These are phyloP conservation scores for Byssochlamys sp. DNA, from an alignment of 2,329 filamentous ascomycete species.

Conservation along the genomic window DNA sequence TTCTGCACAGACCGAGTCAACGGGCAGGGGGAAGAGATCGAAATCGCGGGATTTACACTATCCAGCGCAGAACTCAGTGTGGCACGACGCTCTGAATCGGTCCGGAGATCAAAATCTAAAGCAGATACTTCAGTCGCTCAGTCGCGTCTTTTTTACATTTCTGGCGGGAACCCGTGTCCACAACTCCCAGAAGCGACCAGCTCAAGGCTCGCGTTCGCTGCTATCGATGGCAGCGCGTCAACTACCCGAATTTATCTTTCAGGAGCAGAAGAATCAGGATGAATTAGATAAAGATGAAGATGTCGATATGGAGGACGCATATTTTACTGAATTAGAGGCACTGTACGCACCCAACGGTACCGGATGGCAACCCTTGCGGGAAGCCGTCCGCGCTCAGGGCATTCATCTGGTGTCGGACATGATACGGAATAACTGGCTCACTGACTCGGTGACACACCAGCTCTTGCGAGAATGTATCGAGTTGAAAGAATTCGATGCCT, in stretches of 20 bases:
- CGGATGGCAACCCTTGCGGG: conserved; percentile 33
- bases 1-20: conserved; percentile 2
- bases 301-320: conserved; percentile 32
- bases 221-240: conserved; percentile 27
- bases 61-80: conserved; percentile 21
- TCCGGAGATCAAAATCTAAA: conserved; percentile 24
- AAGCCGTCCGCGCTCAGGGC: conserved; percentile 32
- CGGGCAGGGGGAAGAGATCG: conserved; percentile 7
- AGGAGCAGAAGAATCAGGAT: conserved; percentile 27
- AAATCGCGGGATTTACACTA: conserved; percentile 19
- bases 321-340: conserved; percentile 33
- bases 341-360: conserved; percentile 25
- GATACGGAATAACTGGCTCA: conserved; percentile 28
- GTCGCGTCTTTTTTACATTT: conserved; percentile 28
- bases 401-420: conserved; percentile 29
- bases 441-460: conserved; percentile 19
- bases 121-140: conserved; percentile 26
- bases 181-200: background rate
- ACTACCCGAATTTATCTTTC: conserved; percentile 29
- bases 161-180: conserved; percentile 22
- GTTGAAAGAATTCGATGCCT: conserved; percentile 26
- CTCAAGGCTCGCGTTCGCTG: conserved; percentile 23
- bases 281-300: conserved; percentile 22
- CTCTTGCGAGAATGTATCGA: conserved; percentile 25
- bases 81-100: conserved; percentile 25